A percentile compares a stretch with the other conserved stretches of the same genome.
Evolutionary conservation across 306 rosid species (phyloP).

Genomic region (Vicia sativa): DNA sequence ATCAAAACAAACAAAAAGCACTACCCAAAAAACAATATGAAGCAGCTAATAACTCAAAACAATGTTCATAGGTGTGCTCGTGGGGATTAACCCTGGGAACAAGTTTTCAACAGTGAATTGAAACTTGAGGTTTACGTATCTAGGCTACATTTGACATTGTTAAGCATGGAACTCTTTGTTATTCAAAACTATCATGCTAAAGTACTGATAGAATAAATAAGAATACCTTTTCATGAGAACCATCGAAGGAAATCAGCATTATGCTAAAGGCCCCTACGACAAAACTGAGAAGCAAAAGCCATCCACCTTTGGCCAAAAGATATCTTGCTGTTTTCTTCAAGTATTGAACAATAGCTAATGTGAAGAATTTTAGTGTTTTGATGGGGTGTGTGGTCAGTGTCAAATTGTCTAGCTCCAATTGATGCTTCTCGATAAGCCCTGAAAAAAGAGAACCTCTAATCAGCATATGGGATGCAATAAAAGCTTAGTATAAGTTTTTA

Average conservation of each 20-base stretch:
- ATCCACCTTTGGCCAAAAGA: conserved; percentile 77
- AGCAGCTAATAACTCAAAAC: neutral
- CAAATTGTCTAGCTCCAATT: conserved; percentile 72
- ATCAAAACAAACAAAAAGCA: conserved; percentile 22
- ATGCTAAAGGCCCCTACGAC: conserved; percentile 51
- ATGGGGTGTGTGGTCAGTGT: conserved; percentile 69
- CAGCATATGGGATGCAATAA: conserved; percentile 25
- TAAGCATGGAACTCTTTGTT: neutral
- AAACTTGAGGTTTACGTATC: neutral
- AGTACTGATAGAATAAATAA: conserved; percentile 23
- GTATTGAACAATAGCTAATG: conserved; percentile 64
- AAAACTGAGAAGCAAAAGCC: conserved; percentile 69
- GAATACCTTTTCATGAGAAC: conserved; percentile 75
- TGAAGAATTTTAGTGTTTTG: conserved; percentile 70
- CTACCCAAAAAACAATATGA: neutral
- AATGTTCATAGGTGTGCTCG: neutral
- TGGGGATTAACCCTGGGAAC: neutral
- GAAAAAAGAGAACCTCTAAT: conserved; percentile 43
- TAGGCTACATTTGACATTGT: no score
- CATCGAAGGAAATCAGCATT: conserved; percentile 66
- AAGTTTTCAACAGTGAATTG: neutral
- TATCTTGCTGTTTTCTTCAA: conserved; percentile 50
- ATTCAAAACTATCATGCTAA: conserved; percentile 5
- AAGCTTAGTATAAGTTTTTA: no score
- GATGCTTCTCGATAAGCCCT: conserved; percentile 56